Conservation (phyloP, 148 eudicot genomes). For the Rhododendron simsii region DNA sequence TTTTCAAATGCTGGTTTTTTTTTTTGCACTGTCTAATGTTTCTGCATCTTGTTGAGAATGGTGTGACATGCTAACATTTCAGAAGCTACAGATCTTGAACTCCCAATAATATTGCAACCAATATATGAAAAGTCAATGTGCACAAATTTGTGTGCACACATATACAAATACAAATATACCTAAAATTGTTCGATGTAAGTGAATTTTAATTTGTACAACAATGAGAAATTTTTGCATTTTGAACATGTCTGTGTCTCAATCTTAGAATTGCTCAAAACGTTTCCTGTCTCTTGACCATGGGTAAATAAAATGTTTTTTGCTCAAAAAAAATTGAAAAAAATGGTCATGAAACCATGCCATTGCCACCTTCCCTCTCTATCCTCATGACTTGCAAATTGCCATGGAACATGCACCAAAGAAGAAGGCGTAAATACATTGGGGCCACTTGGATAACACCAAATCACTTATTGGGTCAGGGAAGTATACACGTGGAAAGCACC, state of each 20-base stretch:
- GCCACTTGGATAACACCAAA: conserved; percentile 20
- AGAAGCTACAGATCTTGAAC: background rate
- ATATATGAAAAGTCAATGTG: no score
- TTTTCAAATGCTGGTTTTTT: no score
- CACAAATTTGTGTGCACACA: no score
- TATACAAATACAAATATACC: no score
- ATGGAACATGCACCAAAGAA: conserved; percentile 11
- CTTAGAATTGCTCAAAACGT: no score
- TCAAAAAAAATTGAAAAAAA: background rate
- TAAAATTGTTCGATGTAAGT: no score
- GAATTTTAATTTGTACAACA: background rate
- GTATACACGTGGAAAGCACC: conserved; percentile 27
- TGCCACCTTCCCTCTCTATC: background rate
- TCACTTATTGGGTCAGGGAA: conserved; percentile 20
- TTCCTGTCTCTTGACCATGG: background rate
- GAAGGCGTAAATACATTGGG: background rate
- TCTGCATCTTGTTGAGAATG: background rate
- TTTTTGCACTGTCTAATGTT: background rate
- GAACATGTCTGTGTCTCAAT: no score
- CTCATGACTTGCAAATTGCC: background rate
- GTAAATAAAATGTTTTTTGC: no score
- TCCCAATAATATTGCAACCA: background rate
- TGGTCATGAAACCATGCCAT: background rate
- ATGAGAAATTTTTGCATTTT: no score
- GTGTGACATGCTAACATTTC: background rate